Base-by-base conservation (phyloP, 2,329 filamentous ascomycete genomes). In the Cercospora sesami region DNA sequence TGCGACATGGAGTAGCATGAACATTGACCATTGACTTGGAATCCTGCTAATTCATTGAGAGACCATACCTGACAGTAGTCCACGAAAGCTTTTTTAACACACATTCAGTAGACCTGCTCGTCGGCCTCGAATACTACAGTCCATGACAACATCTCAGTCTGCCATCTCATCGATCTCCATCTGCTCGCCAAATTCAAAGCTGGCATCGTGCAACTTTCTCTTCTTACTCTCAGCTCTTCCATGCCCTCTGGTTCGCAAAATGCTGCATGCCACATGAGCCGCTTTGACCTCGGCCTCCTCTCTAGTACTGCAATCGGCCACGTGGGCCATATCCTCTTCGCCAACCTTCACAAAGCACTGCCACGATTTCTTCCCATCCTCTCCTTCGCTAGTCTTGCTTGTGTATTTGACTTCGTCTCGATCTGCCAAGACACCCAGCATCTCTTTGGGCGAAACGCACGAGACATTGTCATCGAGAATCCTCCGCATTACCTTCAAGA, bases 391-490 rank as follows among this genome's bases (percentile, higher is more conserved):
- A 16, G 18, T n/a, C 23, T 57, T 31, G 12, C 33, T 66, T 6
- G 53, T 75, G 76, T 93, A 93, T 36, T 80, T 77, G 0, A 92
- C 85, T 30, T 76, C 83, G 65, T 84, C 79, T 65, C 72, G 78
- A 3, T 81, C 83, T 0, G 87, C 87, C 33, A 90, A 72, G 55
- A 84, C 80, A 0, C 90, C 89, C 8, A 96, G 79, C 67, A 88
- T 83, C 76, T 92, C 89, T 78, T 92, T 94, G 8, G 87, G 87
- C 75, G 87, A 85, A 60, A 82, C 74, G 3, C 84, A 79, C 59
- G 89, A 83, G 2, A 94, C 84, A 0, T 79, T 75, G 0, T 83
- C 80, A 0, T 76, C 73, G 9, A 96, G 73, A 10, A 93, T 81
- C 2, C 89, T 84, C 0, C 86, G 80, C 67, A 96, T 78, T 71